A percentile compares a stretch with the other conserved stretches of the same genome.
Conservation (phyloP, 2,329 filamentous ascomycete genomes). For the Rutstroemia sp. region DNA sequence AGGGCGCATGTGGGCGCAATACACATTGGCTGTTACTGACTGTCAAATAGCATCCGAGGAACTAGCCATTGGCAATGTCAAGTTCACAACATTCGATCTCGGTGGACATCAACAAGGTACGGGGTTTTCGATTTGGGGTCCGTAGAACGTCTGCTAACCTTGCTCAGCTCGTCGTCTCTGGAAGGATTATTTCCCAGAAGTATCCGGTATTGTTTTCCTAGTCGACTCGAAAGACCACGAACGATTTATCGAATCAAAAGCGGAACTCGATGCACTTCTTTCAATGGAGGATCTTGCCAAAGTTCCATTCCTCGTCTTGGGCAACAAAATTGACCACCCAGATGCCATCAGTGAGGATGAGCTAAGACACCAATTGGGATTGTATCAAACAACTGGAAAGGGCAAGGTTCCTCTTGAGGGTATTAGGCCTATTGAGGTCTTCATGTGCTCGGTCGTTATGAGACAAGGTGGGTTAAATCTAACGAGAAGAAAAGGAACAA, state of each 20-base stretch:
- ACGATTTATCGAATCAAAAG: constrained; percentile 89
- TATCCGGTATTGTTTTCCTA: constrained; percentile 94
- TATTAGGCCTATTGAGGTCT: constrained; percentile 91
- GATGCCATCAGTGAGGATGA: constrained; percentile 94
- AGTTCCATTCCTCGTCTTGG: constrained; percentile 91
- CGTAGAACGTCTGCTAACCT: constrained; percentile 4
- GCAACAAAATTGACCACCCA: constrained; percentile 99
- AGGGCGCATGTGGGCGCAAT: neutral
- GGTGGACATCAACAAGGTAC: constrained; percentile 87
- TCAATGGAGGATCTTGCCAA: constrained; percentile 95
- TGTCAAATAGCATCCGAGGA: constrained; percentile 67
- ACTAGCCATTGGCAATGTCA: constrained; percentile 84
- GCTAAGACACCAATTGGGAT: constrained; percentile 80
- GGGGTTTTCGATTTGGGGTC: constrained; percentile 13
- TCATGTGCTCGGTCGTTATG: constrained; percentile 99
- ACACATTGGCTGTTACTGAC: constrained; percentile 22
- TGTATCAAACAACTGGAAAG: constrained; percentile 96
- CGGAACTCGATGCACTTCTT: constrained; percentile 89
- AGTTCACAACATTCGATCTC: constrained; percentile 90
- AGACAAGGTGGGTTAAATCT: constrained; percentile 61
- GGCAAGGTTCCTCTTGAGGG: constrained; percentile 89
- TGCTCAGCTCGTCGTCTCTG: constrained; percentile 77
- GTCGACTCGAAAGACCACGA: constrained; percentile 97
- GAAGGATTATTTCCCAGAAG: constrained; percentile 97
- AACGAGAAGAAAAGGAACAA: constrained; percentile 11